Base-by-base conservation (phyloP, 495 filamentous ascomycete species). In the Neurospora intermedia region DNA sequence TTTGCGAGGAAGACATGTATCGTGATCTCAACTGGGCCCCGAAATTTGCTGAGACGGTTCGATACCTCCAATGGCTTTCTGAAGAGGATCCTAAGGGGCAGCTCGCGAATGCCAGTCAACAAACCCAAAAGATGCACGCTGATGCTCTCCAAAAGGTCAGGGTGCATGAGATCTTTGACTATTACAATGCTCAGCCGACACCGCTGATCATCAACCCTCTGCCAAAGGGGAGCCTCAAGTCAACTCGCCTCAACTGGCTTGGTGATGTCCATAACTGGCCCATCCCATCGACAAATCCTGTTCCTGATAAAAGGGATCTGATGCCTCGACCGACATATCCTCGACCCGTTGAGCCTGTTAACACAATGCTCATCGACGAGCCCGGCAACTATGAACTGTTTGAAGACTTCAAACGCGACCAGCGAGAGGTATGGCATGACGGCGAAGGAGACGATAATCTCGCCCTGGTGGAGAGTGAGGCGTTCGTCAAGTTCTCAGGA, bases 1-100 rank as follows among this genome's bases (percentile, higher is more conserved):
- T 83, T 16, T 70, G 73, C 73, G 78, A 82, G 20, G 76, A 80
- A 40, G 77, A 82, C 43, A 70, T 78, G 69, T 77, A 80, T 73
- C 80, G 80, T 18, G 76, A 73, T 43, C 38, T 75, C 13, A 13
- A 73, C 40, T 83, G 79, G 79, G 62, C 74, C 69, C 1, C 11
- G 13, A 75, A 75, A 62, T 76, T 78, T 8, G 59, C 27, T 18
- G 75, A 78, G 42, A 48, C 77, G 1, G 66, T 72, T 4, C 39
- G 71, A 31, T 83, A 82, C 71, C 76, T 81, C 48, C 13, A 72
- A 35, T 79, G 80, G 77, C 77, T 82, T 16, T 70, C 71, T 6
- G 16, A 38, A 1, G 72, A 75, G 5, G 77, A 78, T 70, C 41
- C 69, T 13, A 31, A 66, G 16, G 13, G 69, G 0, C 79, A 79